phyloP scores from a whole-genome alignment of 345 rosid genomes.

The Linum tenue region DNA sequence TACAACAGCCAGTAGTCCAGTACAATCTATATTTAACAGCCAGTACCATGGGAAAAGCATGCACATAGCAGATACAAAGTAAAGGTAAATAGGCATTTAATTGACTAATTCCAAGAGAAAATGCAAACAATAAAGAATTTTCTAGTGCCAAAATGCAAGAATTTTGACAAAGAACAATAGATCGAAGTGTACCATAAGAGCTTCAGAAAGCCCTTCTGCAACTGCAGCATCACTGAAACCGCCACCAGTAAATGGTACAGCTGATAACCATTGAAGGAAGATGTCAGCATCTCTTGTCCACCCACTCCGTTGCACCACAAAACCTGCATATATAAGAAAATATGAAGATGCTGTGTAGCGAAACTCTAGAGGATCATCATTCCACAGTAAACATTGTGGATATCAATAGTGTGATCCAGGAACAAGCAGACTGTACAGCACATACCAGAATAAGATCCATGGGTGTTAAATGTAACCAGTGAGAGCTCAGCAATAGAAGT shows the following conservation, averaged over 20 bases:
- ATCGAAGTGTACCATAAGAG: constrained; percentile 59
- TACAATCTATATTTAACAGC: too few species aligned
- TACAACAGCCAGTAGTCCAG: too few species aligned
- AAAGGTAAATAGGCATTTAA: background rate
- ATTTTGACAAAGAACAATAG: constrained; percentile 1
- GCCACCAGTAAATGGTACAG: constrained; percentile 75
- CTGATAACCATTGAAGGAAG: constrained; percentile 73
- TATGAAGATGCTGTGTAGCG: background rate
- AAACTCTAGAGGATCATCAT: background rate
- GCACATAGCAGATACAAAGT: too few species aligned
- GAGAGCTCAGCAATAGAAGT: constrained; percentile 55
- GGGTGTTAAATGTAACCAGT: constrained; percentile 67
- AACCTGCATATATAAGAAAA: constrained; percentile 35
- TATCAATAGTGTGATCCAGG: background rate
- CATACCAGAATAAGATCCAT: constrained; percentile 53
- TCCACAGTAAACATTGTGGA: background rate
- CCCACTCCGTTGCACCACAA: constrained; percentile 84
- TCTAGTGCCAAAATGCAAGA: background rate
- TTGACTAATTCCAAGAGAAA: background rate
- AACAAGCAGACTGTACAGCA: background rate
- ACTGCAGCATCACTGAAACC: constrained; percentile 92
- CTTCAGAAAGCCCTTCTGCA: constrained; percentile 97
- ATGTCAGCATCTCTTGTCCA: constrained; percentile 84
- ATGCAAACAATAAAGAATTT: constrained; percentile 3
- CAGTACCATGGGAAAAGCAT: too few species aligned